Base-by-base conservation (phyloP, 176 grass and related monocot species). In the Alopecurus myosuroides region DNA sequence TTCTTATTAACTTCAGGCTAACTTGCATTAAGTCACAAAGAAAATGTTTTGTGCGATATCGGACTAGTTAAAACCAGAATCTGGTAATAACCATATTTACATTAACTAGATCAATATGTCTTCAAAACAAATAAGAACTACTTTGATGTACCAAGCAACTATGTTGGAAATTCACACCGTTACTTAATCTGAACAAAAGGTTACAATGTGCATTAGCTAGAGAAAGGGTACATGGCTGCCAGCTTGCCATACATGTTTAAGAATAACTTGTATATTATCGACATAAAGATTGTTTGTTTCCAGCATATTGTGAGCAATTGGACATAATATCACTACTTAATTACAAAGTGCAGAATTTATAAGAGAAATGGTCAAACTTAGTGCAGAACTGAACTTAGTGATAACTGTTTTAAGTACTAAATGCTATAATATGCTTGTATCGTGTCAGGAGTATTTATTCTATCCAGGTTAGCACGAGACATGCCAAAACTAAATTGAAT, bases 81-180 rank as follows among this genome's bases (percentile, higher is more conserved):
- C 20, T 31, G 7, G 19, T 39, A 57, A 28, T 78, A 85, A 19
- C 58, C 60, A 63, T 46, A n/a, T 52, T 52, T 52, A 14, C 41
- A 74, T 26, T 74, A 74, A 46, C 34, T 11, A 79, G 51, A 45
- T 8, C 30, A 62, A 41, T 80, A 79, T 19, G 44, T 63, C 74
- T 86, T 50, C 22, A 42, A 62, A 62, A 46, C 9, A 42, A 50
- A 60, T 23, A 28, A 61, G 9, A 86, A 72, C 25, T 79, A 39
- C n/a, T 86, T 74, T 22, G 17, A 71, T 48, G 30, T 72, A 86
- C 77, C 41, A 74, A 86, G 37, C 10, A 72, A 18, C 42, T 81
- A 64, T 12, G 40, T n/a, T 75, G 44, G 75, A 64, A 74, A 63
- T 44, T 62, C 48, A 51, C 13, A 70, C 14, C 5, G 8, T 28